These are phyloP conservation scores for Ogataea nakhonphanomensis DNA, from an alignment of 805 yeast genomes.

Conservation along the genomic window DNA sequence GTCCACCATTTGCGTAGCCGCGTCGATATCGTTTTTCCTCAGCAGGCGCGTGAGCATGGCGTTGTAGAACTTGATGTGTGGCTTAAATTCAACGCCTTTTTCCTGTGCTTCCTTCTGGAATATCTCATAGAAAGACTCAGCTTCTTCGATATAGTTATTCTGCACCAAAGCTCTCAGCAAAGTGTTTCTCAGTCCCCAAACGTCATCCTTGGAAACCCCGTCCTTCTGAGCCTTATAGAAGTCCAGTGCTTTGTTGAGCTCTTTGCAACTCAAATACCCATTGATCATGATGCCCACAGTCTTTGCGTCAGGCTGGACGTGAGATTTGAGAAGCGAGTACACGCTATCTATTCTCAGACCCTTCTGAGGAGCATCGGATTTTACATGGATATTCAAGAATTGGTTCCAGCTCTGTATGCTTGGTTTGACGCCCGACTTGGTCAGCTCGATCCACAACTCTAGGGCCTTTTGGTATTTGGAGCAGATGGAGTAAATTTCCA, in stretches of 20 bases:
- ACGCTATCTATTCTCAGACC: slow-evolving; percentile 39
- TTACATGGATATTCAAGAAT: slow-evolving; percentile 38
- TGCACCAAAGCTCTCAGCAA: slow-evolving; percentile 43
- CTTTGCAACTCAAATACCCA: slow-evolving; percentile 41
- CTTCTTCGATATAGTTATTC: slow-evolving; percentile 39
- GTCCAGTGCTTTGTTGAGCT: slow-evolving; percentile 41
- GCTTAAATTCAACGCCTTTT: slow-evolving; percentile 31
- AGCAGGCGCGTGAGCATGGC: slow-evolving; percentile 43
- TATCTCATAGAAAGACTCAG: slow-evolving; percentile 29
- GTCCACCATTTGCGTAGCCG: slow-evolving; percentile 48
- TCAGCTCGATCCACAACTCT: slow-evolving; percentile 49
- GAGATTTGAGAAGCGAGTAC: slow-evolving; percentile 28
- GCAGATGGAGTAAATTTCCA: slow-evolving; percentile 43
- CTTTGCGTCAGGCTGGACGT: slow-evolving; percentile 43
- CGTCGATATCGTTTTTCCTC: slow-evolving; percentile 36
- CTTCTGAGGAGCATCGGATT: slow-evolving; percentile 24
- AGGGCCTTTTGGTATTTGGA: slow-evolving; percentile 37
- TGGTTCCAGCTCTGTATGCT: slow-evolving; percentile 53
- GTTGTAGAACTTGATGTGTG: slow-evolving; percentile 52
- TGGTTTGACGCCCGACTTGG: slow-evolving; percentile 30
- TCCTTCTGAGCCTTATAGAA: slow-evolving; percentile 34
- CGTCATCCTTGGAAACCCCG: slow-evolving; percentile 33
- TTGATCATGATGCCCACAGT: slow-evolving; percentile 47
- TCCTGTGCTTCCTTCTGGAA: slow-evolving; percentile 30
- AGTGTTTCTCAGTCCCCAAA: slow-evolving; percentile 41